A percentile compares a stretch with the other conserved stretches of the same genome.
phyloP scores from a whole-genome alignment of 2,329 filamentous ascomycete genomes.

The Nemania serpens region DNA sequence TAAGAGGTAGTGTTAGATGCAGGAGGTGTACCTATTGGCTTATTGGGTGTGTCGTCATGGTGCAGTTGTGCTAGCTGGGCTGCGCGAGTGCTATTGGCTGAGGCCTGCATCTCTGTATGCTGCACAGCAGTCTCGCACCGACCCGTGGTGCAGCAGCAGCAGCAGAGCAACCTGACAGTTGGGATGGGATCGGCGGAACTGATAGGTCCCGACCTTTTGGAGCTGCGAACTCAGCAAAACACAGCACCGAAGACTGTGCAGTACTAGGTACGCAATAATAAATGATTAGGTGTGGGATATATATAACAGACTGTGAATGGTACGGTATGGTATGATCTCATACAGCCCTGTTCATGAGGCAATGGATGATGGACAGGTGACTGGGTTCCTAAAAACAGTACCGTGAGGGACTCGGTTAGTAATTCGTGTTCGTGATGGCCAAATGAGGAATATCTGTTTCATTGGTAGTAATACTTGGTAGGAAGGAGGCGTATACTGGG shows the following conservation, averaged over 20 bases:
- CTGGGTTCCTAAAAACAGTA: not conserved
- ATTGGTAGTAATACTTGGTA: no score
- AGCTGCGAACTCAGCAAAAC: not conserved
- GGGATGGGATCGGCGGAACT: slow-evolving; percentile 11
- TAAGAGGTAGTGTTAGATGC: slow-evolving; percentile 17
- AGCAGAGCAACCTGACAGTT: not conserved
- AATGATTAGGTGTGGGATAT: not conserved
- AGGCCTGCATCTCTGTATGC: slow-evolving; percentile 20
- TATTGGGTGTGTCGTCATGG: slow-evolving; percentile 35
- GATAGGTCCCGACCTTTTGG: not conserved
- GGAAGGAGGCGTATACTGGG: no score
- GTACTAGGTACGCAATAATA: no score
- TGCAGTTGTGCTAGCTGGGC: slow-evolving; percentile 24
- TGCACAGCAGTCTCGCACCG: slow-evolving; percentile 1
- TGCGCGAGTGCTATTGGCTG: slow-evolving; percentile 26
- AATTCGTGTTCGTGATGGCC: not conserved
- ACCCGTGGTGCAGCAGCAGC: not conserved
- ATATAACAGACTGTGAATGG: not conserved
- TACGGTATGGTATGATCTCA: not conserved
- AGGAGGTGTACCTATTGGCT: slow-evolving; percentile 33
- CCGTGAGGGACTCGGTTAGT: no score
- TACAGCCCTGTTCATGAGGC: not conserved
- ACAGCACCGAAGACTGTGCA: no score
- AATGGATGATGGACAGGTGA: not conserved
- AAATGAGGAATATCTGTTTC: not conserved